Evolutionary conservation across 2,329 filamentous ascomycete genomes (phyloP).

Genomic region (Stromatinia cepivora): DNA sequence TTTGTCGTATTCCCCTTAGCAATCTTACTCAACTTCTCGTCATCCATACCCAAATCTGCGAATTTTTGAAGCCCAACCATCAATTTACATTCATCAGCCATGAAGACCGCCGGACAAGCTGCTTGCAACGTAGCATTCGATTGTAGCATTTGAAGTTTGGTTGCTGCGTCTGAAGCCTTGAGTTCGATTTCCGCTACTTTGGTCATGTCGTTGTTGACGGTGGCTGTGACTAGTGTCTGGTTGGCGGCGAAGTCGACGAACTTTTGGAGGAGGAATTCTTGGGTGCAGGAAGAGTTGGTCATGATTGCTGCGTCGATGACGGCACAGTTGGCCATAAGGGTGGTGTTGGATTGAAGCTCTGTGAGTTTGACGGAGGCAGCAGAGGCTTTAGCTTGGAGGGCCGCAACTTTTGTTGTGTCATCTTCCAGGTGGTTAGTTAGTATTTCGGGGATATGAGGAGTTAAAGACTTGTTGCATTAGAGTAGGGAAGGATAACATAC

Average conservation of each 20-base stretch:
- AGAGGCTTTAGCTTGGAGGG: conserved; percentile 44
- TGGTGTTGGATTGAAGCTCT: conserved; percentile 42
- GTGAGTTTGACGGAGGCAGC: conserved; percentile 38
- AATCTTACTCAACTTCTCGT: conserved; percentile 41
- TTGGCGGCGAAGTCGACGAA: conserved; percentile 30
- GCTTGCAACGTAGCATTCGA: conserved; percentile 30
- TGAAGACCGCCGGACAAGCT: conserved; percentile 23
- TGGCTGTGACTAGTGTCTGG: conserved; percentile 20
- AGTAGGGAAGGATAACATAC: not conserved
- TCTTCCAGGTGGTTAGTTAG: conserved; percentile 17
- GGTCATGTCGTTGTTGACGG: conserved; percentile 27
- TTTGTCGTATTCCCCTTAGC: conserved; percentile 44
- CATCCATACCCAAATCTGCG: conserved; percentile 42
- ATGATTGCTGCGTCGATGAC: conserved; percentile 38
- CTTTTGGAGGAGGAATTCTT: conserved; percentile 27
- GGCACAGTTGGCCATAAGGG: conserved; percentile 42
- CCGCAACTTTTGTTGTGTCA: conserved; percentile 43
- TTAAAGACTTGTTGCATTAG: not conserved
- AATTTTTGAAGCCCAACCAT: conserved; percentile 23
- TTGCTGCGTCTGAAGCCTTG: conserved; percentile 23
- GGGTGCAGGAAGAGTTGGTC: conserved; percentile 25
- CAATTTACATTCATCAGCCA: conserved; percentile 20
- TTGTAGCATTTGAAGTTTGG: conserved; percentile 23
- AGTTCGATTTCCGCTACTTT: conserved; percentile 23
- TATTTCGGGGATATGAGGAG: too few relatives aligned